Base-by-base conservation (phyloP, 495 filamentous ascomycete species). In the Aspergillus taichungensis region DNA sequence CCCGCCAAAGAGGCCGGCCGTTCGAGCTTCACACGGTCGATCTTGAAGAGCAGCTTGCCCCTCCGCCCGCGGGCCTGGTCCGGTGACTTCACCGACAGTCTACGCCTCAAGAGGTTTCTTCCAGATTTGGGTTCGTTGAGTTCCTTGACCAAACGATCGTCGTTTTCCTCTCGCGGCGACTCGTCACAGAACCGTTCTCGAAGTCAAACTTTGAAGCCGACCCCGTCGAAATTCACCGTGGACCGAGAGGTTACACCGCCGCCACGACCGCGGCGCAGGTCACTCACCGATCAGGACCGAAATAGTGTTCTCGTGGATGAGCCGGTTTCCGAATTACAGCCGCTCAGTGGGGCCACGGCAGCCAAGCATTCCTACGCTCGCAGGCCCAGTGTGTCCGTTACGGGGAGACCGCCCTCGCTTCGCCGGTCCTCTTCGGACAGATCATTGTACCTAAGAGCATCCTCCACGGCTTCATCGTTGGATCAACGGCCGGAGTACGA, bases 401-500 rank as follows among this genome's bases (percentile, higher is more conserved):
- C 53, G 6, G 45, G 49, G 12, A 55, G 60, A n/a, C 64, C 57
- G 14, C 60, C 62, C 35, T 55, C 37, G 53, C 45, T 91, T 11
- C 75, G 80, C 18, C 70, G 79, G 44, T 75, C 78, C 0, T 80
- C 81, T 1, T 95, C 88, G 6, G 83, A 92, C 54, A 80, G 87
- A 33, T 88, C 84, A 3, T 61, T 92, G 39, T 74, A 85, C 29
- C 62, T 78, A 40, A 60, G 68, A 27, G 67, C 78, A 1, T 70
- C 87, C 1, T 95, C 89, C 0, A 71, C 78, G 6, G 82, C 82
- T 0, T 88, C 89, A 0, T 94, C 90, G 1, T 68, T 94, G 6
- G 91, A 90, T 2, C 87, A 95, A 54, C 88, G 92, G 49, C 75
- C 79, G n/a, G 77, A 83, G 36, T 97, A 91, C 62, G 76, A 83